phyloP scores from a whole-genome alignment of 139 green algal genomes.

The Picochlorum sp. region DNA sequence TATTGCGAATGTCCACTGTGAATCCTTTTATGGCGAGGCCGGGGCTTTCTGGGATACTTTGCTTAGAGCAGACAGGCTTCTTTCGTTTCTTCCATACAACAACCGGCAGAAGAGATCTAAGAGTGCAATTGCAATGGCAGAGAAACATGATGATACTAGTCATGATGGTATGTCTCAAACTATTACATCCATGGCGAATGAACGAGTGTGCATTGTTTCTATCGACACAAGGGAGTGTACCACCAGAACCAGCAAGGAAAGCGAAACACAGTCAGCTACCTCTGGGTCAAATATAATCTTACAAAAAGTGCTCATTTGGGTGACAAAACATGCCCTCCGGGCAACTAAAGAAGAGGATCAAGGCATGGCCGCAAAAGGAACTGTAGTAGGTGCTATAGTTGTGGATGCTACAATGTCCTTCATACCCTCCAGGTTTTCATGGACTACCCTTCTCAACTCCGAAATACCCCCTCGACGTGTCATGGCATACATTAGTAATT shows the following conservation, averaged over 20 bases:
- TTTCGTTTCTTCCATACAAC: no score
- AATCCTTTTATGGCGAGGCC: neutral
- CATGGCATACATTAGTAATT: constrained; percentile 38
- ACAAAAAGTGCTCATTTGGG: neutral
- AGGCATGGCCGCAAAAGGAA: neutral
- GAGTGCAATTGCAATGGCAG: neutral
- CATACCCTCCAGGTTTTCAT: constrained; percentile 3
- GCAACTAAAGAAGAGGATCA: neutral
- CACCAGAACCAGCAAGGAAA: no score
- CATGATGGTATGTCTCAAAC: neutral
- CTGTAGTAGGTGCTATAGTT: constrained; percentile 8
- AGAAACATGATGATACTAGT: neutral
- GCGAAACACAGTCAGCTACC: no score
- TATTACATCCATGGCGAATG: no score
- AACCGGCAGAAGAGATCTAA: no score
- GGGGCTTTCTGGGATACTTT: neutral
- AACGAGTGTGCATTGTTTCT: no score
- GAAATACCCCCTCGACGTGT: neutral
- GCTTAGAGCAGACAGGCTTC: neutral
- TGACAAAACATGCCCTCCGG: neutral
- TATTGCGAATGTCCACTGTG: neutral
- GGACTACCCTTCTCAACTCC: neutral
- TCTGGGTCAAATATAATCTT: neutral
- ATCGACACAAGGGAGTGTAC: no score
- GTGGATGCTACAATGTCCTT: constrained; percentile 6